A percentile compares a stretch with the other conserved stretches of the same genome.
Evolutionary conservation across 2,329 filamentous ascomycete species (phyloP).

Genomic region (Penicillium italicum): DNA sequence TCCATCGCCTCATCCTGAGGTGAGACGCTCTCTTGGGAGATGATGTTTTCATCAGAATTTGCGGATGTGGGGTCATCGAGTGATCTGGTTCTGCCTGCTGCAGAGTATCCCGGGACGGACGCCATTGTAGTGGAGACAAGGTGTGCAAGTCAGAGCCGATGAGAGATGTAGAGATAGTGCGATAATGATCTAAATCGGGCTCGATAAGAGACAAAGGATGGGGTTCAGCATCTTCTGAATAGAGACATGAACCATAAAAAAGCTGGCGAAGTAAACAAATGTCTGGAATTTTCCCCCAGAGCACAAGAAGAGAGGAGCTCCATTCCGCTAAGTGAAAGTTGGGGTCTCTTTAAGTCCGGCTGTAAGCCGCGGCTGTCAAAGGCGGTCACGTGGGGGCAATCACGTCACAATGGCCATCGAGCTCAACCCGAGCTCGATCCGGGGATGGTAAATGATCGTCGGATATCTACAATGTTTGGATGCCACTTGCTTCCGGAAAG

Average conservation of each 20-base stretch:
- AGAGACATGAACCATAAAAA: background rate
- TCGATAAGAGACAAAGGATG: background rate
- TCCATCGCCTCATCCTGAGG: constrained; percentile 17
- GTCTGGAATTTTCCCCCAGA: background rate
- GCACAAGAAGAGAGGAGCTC: background rate
- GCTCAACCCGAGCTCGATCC: background rate
- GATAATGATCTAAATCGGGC: background rate
- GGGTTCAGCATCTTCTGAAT: constrained; percentile 5
- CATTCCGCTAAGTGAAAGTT: constrained; percentile 1
- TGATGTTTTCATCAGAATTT: constrained; percentile 14
- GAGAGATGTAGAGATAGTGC: background rate
- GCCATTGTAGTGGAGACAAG: constrained; percentile 28
- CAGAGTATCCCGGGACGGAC: constrained; percentile 33
- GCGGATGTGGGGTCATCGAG: constrained; percentile 24
- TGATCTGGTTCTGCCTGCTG: constrained; percentile 26
- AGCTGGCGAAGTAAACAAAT: background rate
- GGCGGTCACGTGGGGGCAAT: constrained; percentile 1
- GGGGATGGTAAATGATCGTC: background rate
- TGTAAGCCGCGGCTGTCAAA: constrained; percentile 21
- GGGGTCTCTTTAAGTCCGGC: constrained; percentile 14
- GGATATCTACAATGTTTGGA: background rate
- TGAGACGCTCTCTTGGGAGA: constrained; percentile 7
- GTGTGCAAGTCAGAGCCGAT: background rate
- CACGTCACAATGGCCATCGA: constrained; percentile 3
- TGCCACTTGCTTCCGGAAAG: background rate